phyloP scores from a whole-genome alignment of 345 rosid genomes.

The Cardamine resedifolia region DNA sequence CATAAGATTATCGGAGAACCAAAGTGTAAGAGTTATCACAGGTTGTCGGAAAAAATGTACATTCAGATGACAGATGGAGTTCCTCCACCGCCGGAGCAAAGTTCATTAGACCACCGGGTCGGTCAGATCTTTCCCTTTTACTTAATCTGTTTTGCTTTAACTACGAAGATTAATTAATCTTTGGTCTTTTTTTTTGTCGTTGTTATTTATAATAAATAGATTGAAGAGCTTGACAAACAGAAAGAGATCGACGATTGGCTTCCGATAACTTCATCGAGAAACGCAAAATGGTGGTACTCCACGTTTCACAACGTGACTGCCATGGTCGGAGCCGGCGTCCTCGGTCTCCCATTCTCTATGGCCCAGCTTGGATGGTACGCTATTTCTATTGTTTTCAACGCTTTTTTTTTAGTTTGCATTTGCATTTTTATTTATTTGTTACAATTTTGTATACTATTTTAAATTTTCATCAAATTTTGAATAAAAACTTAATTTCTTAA shows the following conservation, averaged over 20 bases:
- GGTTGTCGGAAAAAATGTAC: conserved; percentile 29
- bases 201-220: neutral
- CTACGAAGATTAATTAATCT: neutral
- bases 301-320: conserved; percentile 92
- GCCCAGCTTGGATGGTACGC: conserved; percentile 76
- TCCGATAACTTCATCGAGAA: conserved; percentile 70
- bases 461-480: neutral
- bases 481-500: neutral
- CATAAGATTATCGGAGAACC: conserved; percentile 3
- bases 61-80: conserved; percentile 34
- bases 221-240: conserved; percentile 40
- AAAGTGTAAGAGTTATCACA: neutral
- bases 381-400: neutral
- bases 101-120: conserved; percentile 31
- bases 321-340: conserved; percentile 92
- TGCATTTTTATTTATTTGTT: neutral
- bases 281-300: conserved; percentile 92
- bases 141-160: neutral
- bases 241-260: conserved; percentile 76
- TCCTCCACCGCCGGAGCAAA: conserved; percentile 38
- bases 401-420: neutral
- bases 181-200: neutral
- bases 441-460: neutral
- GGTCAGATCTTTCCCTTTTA: neutral
- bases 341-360: conserved; percentile 82